Conservation (phyloP, 2,329 filamentous ascomycete species). For the Paecilomyces sp. region DNA sequence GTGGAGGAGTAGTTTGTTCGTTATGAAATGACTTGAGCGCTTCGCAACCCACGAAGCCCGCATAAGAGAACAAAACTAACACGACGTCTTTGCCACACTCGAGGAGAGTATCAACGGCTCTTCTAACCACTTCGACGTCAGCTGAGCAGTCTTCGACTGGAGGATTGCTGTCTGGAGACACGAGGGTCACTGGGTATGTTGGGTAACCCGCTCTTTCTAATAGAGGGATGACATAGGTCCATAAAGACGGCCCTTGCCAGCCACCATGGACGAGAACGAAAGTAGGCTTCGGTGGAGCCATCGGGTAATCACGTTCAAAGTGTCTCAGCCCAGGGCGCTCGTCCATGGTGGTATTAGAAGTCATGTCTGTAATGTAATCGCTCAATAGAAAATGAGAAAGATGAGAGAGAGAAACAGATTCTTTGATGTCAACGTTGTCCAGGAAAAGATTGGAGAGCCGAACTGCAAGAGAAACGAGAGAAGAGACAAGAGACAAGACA, state of each 20-base stretch:
- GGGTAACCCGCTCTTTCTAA: slow-evolving; percentile 7
- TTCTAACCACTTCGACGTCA: slow-evolving; percentile 7
- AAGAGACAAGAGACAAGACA: not conserved
- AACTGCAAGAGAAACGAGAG: not conserved
- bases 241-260: slow-evolving; percentile 6
- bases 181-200: slow-evolving; percentile 2
- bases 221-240: slow-evolving; percentile 4
- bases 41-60: slow-evolving; percentile 10
- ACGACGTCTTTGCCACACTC: slow-evolving; percentile 9
- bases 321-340: not conserved
- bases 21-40: slow-evolving; percentile 8
- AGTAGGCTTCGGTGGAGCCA: slow-evolving; percentile 11
- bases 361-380: not conserved
- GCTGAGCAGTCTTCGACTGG: slow-evolving; percentile 1
- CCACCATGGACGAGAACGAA: slow-evolving; percentile 7
- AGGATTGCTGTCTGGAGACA: slow-evolving; percentile 1
- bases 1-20: not conserved
- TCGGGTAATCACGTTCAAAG: not conserved
- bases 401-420: not conserved
- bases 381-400: no score
- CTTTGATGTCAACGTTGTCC: not conserved
- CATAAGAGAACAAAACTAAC: slow-evolving; percentile 12
- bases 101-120: slow-evolving; percentile 7
- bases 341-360: not conserved
- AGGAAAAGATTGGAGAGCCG: not conserved